Conservation (phyloP, 768 basidiomycete species). For the Termitomyces sp. region DNA sequence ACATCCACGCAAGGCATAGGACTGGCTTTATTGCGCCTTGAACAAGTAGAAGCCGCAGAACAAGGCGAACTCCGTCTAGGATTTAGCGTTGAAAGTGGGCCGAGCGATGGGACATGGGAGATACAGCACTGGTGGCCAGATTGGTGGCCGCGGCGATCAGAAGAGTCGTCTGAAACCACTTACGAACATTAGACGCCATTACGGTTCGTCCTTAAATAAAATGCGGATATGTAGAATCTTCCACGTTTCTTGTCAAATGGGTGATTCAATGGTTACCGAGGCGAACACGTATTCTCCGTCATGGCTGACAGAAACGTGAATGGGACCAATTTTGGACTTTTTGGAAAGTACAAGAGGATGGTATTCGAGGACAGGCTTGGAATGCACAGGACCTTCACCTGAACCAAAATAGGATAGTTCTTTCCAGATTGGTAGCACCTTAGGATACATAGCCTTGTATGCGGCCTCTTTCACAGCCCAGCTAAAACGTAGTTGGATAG, state of each 20-base stretch:
- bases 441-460: constrained; percentile 79
- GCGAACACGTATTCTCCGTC: constrained; percentile 75
- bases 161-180: not conserved
- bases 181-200: not conserved
- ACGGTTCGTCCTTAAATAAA: not conserved
- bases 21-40: constrained; percentile 74
- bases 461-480: constrained; percentile 85
- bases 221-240: not conserved
- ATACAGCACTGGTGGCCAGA: constrained; percentile 65
- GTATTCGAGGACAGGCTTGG: constrained; percentile 39
- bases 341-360: constrained; percentile 23
- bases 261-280: constrained; percentile 55
- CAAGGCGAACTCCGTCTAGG: constrained; percentile 39
- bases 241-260: not conserved
- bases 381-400: constrained; percentile 13
- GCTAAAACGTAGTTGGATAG: constrained; percentile 27
- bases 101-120: constrained; percentile 27
- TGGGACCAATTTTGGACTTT: constrained; percentile 21
- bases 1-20: constrained; percentile 56
- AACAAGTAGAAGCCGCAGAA: constrained; percentile 57
- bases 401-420: constrained; percentile 49
- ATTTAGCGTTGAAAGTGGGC: constrained; percentile 27
- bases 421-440: constrained; percentile 63
- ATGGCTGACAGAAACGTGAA: constrained; percentile 76
- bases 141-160: constrained; percentile 45